These are phyloP conservation scores for Remersonia thermophila DNA, from an alignment of 2,329 filamentous ascomycete genomes.

Conservation along the genomic window DNA sequence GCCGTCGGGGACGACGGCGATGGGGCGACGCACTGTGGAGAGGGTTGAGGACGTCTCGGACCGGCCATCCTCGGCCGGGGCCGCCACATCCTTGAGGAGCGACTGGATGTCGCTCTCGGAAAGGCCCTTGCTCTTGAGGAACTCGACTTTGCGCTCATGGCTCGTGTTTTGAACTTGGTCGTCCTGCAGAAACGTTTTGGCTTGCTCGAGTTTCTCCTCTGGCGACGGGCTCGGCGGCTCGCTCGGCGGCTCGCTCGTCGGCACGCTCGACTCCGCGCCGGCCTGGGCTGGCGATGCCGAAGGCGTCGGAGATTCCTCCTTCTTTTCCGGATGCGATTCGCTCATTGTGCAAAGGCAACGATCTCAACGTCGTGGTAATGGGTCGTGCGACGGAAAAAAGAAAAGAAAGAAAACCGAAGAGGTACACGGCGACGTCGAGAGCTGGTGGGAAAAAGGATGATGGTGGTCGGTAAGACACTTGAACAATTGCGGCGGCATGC, in stretches of 20 bases:
- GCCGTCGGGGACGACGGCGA: too few species aligned
- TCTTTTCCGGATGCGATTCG: constrained; percentile 12
- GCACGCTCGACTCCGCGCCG: constrained; percentile 1
- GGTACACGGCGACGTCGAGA: too few species aligned
- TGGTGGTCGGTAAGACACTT: background rate
- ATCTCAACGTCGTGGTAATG: too few species aligned
- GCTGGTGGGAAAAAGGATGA: too few species aligned
- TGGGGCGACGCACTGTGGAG: too few species aligned
- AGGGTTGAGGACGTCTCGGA: too few species aligned
- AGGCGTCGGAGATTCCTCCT: constrained; percentile 10
- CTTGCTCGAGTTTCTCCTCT: constrained; percentile 44
- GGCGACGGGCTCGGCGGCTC: background rate
- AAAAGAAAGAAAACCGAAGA: too few species aligned
- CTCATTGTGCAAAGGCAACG: constrained; percentile 11
- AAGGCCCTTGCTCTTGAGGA: constrained; percentile 68
- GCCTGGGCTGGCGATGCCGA: constrained; percentile 11
- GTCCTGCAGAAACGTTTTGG: constrained; percentile 64
- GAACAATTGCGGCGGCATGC: background rate
- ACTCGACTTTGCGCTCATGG: constrained; percentile 60
- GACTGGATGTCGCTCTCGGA: constrained; percentile 52
- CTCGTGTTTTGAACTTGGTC: constrained; percentile 57
- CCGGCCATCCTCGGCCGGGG: too few species aligned
- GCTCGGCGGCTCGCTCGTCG: constrained; percentile 1
- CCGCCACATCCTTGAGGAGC: constrained; percentile 36
- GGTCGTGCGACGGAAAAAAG: background rate